Percentiles rank a stretch among this genome's conserved stretches.
phyloP scores from a whole-genome alignment of 306 rosid genomes.

The Mucuna pruriens region DNA sequence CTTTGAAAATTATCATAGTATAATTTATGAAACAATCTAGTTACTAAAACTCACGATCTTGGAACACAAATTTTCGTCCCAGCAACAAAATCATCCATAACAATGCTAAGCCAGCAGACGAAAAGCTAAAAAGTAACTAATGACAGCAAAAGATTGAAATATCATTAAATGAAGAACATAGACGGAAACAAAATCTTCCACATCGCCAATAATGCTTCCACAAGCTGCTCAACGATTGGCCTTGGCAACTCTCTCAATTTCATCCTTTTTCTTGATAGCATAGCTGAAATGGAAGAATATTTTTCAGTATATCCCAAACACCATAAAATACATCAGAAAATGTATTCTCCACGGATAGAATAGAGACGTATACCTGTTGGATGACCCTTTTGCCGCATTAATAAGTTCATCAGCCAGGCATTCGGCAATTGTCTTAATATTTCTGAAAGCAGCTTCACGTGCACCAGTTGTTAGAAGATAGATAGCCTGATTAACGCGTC shows the following conservation, averaged over 20 bases:
- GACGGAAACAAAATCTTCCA: slow-evolving; percentile 1
- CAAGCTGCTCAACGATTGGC: slow-evolving; percentile 31
- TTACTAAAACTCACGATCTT: not conserved
- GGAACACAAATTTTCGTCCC: not conserved
- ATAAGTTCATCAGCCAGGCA: slow-evolving; percentile 75
- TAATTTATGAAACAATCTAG: not conserved
- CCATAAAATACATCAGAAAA: not conserved
- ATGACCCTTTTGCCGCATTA: slow-evolving; percentile 77
- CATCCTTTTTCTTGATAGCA: slow-evolving; percentile 43
- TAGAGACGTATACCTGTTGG: slow-evolving; percentile 52
- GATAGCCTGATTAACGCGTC: slow-evolving; percentile 70
- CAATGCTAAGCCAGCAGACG: not conserved
- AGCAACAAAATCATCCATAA: not conserved
- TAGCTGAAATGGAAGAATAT: slow-evolving; percentile 23
- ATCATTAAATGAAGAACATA: not conserved
- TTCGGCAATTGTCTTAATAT: slow-evolving; percentile 69
- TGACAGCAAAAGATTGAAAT: not conserved
- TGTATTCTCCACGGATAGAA: not conserved
- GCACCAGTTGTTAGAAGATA: slow-evolving; percentile 72
- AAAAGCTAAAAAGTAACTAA: not conserved
- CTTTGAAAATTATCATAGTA: not conserved
- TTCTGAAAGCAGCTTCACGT: slow-evolving; percentile 72
- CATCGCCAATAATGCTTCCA: slow-evolving; percentile 6
- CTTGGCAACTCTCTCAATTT: slow-evolving; percentile 41
- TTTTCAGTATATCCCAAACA: not conserved